Evolutionary conservation across 164 flowering plant genomes (phyloP).

Genomic region (Cinnamomum micranthum): DNA sequence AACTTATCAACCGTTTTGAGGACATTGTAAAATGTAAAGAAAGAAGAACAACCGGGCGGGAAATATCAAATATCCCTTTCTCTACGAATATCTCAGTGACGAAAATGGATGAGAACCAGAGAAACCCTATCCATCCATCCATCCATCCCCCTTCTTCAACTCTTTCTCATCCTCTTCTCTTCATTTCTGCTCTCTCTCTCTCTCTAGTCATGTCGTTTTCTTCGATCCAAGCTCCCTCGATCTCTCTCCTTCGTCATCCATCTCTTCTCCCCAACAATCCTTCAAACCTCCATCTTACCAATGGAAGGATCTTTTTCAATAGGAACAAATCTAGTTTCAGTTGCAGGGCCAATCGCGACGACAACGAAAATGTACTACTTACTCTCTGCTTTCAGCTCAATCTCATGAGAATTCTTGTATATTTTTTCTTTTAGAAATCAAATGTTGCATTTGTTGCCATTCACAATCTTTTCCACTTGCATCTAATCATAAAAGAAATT

Average conservation of each 20-base stretch:
- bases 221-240: background rate
- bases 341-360: background rate
- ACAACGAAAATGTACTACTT: background rate
- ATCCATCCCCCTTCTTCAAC: no score
- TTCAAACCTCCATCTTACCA: background rate
- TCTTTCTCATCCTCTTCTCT: no score
- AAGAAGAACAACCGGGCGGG: no score
- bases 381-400: background rate
- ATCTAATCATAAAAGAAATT: no score
- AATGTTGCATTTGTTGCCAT: no score
- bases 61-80: no score
- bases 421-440: background rate
- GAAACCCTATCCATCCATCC: conserved; percentile 1
- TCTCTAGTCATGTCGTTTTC: background rate
- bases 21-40: no score
- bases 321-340: background rate
- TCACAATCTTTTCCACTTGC: no score
- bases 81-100: background rate
- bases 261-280: background rate
- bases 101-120: conserved; percentile 5
- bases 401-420: no score
- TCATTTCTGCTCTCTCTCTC: no score
- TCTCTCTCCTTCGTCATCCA: background rate
- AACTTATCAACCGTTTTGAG: no score
- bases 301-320: no score